These are phyloP conservation scores for Amborella trichopoda DNA, from an alignment of 164 flowering plant species.

Conservation along the genomic window DNA sequence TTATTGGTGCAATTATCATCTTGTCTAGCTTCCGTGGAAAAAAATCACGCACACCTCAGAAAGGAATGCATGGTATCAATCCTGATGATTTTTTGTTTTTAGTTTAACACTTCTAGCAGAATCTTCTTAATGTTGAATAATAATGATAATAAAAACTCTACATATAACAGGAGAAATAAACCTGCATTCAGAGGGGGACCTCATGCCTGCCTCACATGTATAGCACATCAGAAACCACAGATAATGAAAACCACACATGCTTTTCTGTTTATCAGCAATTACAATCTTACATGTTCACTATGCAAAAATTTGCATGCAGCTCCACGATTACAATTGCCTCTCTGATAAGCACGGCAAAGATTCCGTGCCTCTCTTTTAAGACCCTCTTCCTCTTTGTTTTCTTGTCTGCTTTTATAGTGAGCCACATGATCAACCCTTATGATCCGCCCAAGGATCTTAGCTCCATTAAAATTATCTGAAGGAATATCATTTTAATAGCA, in stretches of 20 bases:
- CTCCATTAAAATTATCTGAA: constrained; percentile 87
- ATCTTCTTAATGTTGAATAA: neutral
- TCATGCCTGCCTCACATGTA: neutral
- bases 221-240: no score
- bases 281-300: constrained; percentile 56
- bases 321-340: constrained; percentile 81
- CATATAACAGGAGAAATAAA: neutral
- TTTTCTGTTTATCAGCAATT: no score
- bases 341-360: constrained; percentile 86
- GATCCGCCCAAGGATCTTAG: constrained; percentile 57
- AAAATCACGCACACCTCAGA: no score
- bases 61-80: no score
- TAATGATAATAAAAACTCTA: neutral
- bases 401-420: constrained; percentile 84
- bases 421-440: constrained; percentile 84
- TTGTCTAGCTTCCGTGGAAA: no score
- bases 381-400: constrained; percentile 69
- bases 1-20: no score
- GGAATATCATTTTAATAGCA: no score
- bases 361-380: constrained; percentile 78
- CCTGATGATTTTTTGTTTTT: no score
- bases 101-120: neutral
- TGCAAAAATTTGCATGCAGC: constrained; percentile 85
- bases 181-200: no score
- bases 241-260: no score